A percentile compares a stretch with the other conserved stretches of the same genome.
Evolutionary conservation across 441 rosid genomes (phyloP).

Genomic region (Erodium chrysanthum): DNA sequence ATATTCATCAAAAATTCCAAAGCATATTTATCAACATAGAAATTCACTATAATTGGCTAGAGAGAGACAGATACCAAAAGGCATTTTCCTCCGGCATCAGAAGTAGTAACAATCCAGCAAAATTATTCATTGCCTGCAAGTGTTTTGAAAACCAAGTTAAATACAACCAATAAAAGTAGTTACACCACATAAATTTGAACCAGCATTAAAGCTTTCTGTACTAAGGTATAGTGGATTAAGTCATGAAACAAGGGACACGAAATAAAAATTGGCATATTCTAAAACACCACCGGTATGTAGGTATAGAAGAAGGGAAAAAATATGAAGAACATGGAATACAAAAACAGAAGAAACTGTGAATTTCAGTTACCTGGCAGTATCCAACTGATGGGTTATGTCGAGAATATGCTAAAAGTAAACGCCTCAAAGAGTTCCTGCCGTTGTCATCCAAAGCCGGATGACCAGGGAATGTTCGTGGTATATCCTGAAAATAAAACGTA

Average conservation of each 20-base stretch:
- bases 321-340: background rate
- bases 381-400: conserved; percentile 65
- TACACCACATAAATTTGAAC: conserved; percentile 1
- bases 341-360: conserved; percentile 7
- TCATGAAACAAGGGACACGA: background rate
- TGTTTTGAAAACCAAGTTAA: conserved; percentile 18
- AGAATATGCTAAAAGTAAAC: conserved; percentile 61
- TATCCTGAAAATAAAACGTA: conserved; percentile 35
- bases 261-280: background rate
- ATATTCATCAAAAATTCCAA: conserved; percentile 4
- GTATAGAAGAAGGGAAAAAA: background rate
- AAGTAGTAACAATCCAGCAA: conserved; percentile 64
- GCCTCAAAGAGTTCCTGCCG: conserved; percentile 57
- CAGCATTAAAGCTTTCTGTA: background rate
- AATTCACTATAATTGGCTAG: background rate
- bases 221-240: background rate
- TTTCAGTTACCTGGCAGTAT: conserved; percentile 53
- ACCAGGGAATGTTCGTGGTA: conserved; percentile 63
- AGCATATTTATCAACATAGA: conserved; percentile 1
- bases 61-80: conserved; percentile 42
- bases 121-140: conserved; percentile 70
- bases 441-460: conserved; percentile 60
- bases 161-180: conserved; percentile 8
- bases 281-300: background rate
- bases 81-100: conserved; percentile 80